These are phyloP conservation scores for Dalbergia cochinchinensis DNA, from an alignment of 306 rosid genomes.

Conservation along the genomic window DNA sequence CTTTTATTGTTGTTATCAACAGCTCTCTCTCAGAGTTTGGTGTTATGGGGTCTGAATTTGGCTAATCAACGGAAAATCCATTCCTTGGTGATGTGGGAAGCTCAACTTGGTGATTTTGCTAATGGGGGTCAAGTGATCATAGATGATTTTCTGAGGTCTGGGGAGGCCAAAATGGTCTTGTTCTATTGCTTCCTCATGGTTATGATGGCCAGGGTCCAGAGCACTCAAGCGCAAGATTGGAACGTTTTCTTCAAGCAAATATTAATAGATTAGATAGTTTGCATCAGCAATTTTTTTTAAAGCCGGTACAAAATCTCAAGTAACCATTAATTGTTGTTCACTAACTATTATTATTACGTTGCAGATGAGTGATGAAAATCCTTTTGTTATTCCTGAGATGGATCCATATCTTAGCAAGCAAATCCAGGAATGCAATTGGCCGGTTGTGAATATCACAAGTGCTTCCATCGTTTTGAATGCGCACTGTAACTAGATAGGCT, in stretches of 20 bases:
- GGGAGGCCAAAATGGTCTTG: constrained; percentile 92
- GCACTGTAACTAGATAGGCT: constrained; percentile 32
- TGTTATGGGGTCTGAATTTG: constrained; percentile 96
- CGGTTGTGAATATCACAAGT: constrained; percentile 92
- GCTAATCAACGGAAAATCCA: constrained; percentile 98
- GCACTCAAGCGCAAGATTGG: constrained; percentile 90
- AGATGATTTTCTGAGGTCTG: constrained; percentile 90
- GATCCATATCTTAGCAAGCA: constrained; percentile 89
- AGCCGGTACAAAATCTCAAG: too few relatives aligned
- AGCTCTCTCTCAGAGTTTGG: constrained; percentile 96
- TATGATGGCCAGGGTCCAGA: constrained; percentile 99
- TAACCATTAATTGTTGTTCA: neutral
- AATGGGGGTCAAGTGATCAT: constrained; percentile 95
- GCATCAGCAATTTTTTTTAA: too few relatives aligned
- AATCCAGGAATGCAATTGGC: constrained; percentile 98
- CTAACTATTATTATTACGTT: constrained; percentile 3
- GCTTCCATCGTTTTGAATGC: constrained; percentile 95
- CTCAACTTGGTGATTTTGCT: constrained; percentile 97
- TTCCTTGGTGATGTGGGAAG: constrained; percentile 95
- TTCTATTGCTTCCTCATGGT: constrained; percentile 93
- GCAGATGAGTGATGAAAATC: constrained; percentile 98
- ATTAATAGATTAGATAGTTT: too few relatives aligned
- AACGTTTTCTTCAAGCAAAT: constrained; percentile 86
- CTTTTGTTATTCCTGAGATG: constrained; percentile 93
- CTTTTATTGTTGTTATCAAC: constrained; percentile 43